Conservation (phyloP, 495 filamentous ascomycete genomes). For the Cudoniella acicularis region DNA sequence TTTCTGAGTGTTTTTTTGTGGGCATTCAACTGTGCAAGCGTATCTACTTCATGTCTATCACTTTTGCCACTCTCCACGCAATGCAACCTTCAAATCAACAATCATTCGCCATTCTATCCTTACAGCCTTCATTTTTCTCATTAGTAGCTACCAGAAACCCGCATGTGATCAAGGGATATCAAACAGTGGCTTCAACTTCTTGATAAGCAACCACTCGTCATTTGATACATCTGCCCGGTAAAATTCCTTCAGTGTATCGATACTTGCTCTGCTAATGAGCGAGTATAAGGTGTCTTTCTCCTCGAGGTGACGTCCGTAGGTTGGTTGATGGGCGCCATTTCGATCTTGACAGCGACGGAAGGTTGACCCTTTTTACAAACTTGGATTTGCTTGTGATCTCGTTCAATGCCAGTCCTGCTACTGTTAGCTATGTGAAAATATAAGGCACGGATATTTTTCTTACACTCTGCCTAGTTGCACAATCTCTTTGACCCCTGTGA, state of each 20-base stretch:
- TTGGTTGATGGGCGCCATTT: constrained; percentile 86
- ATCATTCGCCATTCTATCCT: neutral
- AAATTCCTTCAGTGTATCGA: constrained; percentile 95
- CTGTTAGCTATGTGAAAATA: constrained; percentile 6
- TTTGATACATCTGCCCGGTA: constrained; percentile 86
- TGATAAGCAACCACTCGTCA: constrained; percentile 88
- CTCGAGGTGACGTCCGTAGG: constrained; percentile 93
- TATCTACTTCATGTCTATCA: neutral
- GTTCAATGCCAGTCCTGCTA: constrained; percentile 83
- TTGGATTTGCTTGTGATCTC: constrained; percentile 91
- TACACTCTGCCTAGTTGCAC: constrained; percentile 91
- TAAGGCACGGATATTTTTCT: constrained; percentile 42
- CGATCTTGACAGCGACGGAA: constrained; percentile 96
- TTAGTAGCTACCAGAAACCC: neutral
- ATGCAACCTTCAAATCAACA: neutral
- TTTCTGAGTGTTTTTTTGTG: neutral
- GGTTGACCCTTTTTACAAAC: constrained; percentile 95
- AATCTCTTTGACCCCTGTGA: constrained; percentile 78
- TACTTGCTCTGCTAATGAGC: constrained; percentile 77
- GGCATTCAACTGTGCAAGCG: neutral
- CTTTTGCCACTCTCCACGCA: neutral
- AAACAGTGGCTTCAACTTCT: constrained; percentile 91
- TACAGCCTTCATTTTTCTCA: neutral
- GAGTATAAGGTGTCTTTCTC: constrained; percentile 89
- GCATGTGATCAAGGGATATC: constrained; percentile 62